Conservation (phyloP, 495 filamentous ascomycete genomes). For the Annulohypoxylon nitens region DNA sequence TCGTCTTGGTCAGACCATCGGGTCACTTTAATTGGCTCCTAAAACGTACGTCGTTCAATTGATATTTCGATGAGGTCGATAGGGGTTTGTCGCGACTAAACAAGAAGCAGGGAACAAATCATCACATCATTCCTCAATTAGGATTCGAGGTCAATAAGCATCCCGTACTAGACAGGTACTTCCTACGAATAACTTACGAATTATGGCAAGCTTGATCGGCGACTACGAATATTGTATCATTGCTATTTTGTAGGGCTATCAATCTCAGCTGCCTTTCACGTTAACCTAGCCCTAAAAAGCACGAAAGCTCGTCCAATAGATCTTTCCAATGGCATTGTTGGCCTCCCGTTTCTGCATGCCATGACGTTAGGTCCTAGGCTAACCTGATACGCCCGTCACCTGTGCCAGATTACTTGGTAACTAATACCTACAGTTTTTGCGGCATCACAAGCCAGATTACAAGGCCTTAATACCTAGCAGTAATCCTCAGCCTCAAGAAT, state of each 20-base stretch:
- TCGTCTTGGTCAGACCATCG: conserved; percentile 24
- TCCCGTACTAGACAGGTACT: conserved; percentile 1
- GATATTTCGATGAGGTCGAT: conserved; percentile 10
- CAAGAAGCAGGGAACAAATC: conserved; percentile 12
- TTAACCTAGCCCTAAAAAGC: conserved; percentile 23
- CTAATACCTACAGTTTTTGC: conserved; percentile 6
- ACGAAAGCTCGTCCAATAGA: conserved; percentile 17
- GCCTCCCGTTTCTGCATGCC: conserved; percentile 31
- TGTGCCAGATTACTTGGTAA: conserved; percentile 15
- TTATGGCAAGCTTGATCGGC: conserved; percentile 5
- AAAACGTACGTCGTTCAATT: conserved; percentile 13
- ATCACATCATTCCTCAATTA: conserved; percentile 16
- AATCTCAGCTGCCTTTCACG: conserved; percentile 20
- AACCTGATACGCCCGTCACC: conserved; percentile 14
- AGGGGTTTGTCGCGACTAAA: conserved; percentile 22
- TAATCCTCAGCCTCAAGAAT: conserved; percentile 41
- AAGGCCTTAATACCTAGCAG: conserved; percentile 6
- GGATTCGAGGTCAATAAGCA: conserved; percentile 8
- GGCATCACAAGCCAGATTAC: conserved; percentile 16
- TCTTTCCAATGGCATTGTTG: conserved; percentile 10
- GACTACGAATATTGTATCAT: conserved; percentile 15
- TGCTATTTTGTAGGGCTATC: conserved; percentile 17
- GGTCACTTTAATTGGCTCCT: conserved; percentile 3
- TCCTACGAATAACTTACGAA: conserved; percentile 6
- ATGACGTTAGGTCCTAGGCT: conserved; percentile 33